These are phyloP conservation scores for Phytophthora lateralis DNA, from an alignment of 352 stramenopile species.

Conservation along the genomic window DNA sequence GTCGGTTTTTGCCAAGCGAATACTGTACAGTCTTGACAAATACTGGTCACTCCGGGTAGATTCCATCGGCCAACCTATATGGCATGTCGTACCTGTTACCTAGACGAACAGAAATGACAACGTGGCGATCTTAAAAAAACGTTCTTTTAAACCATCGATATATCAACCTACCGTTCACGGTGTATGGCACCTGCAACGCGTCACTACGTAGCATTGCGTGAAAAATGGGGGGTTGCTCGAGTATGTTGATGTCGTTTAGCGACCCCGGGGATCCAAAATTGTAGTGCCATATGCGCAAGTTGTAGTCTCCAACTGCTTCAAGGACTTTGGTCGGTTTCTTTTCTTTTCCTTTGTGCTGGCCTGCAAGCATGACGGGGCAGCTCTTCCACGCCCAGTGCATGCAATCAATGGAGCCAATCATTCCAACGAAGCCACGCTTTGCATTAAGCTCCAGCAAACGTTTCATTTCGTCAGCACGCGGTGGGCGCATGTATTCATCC, in stretches of 20 bases:
- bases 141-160: too few relatives aligned
- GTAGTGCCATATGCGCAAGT: conserved; percentile 6
- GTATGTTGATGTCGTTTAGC: conserved; percentile 9
- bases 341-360: conserved; percentile 1
- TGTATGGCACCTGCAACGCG: too few relatives aligned
- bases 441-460: too few relatives aligned
- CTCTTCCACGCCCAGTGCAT: background rate
- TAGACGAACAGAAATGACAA: too few relatives aligned
- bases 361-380: background rate
- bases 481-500: too few relatives aligned
- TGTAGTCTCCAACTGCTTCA: conserved; percentile 2
- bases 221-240: background rate
- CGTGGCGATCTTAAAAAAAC: too few relatives aligned
- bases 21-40: background rate
- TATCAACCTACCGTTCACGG: too few relatives aligned
- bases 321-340: background rate
- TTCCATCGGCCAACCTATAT: background rate
- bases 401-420: conserved; percentile 4
- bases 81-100: conserved; percentile 3
- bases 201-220: too few relatives aligned
- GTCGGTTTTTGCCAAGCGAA: background rate
- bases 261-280: conserved; percentile 6
- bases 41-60: background rate
- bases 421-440: background rate
- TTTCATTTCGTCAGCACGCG: too few relatives aligned